phyloP scores from a whole-genome alignment of 495 filamentous ascomycete species.

The Tuber melanosporum region DNA sequence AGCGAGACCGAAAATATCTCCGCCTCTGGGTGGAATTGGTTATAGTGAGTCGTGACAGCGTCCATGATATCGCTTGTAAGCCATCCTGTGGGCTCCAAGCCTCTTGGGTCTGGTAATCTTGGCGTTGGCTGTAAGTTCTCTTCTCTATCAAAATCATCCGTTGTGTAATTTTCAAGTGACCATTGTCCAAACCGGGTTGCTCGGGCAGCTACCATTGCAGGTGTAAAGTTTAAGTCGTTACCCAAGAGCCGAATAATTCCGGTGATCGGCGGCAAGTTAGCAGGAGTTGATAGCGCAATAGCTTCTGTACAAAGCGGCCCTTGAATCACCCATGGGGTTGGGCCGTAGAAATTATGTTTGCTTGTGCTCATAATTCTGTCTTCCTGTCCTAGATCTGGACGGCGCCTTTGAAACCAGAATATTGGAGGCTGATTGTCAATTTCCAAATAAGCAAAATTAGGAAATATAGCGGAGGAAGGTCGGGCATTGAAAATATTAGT shows the following conservation, averaged over 20 bases:
- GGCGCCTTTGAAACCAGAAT: neutral
- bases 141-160: neutral
- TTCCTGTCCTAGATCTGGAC: neutral
- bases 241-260: too few species aligned
- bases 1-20: constrained; percentile 1
- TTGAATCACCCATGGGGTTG: neutral
- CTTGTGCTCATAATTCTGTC: neutral
- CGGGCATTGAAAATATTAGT: neutral
- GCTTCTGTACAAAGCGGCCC: neutral
- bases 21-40: neutral
- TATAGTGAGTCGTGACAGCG: neutral
- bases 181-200: neutral
- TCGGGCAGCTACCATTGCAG: neutral
- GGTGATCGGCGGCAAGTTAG: too few species aligned
- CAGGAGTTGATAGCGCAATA: too few species aligned
- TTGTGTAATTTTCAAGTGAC: neutral
- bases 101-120: neutral
- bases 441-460: neutral
- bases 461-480: neutral
- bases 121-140: neutral
- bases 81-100: neutral
- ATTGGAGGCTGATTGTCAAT: neutral
- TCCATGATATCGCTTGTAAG: too few species aligned
- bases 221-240: too few species aligned
- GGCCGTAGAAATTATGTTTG: neutral